Evolutionary conservation across 352 stramenopile species (phyloP), one percentile per base, ranked within the genome.

Genomic region (Pythium phragmiticola): DNA sequence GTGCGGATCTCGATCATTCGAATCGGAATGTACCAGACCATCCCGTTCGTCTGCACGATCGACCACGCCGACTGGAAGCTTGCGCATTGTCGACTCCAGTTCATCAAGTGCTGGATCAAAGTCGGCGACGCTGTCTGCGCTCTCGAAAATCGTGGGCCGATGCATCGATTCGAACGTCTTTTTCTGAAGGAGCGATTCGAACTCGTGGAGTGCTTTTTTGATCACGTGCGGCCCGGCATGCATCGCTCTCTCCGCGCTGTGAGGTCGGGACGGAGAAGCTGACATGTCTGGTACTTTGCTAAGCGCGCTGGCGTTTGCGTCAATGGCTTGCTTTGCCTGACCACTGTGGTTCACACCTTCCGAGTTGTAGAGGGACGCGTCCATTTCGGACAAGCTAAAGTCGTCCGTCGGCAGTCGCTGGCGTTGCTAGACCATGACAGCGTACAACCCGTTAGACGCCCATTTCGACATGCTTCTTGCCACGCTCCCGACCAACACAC

Each of bases 161-260:
- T 64, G 48, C 56, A 69, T 64, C 6, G 66, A 41, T 26, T 73
- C 60, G 23, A 73, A 63, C 37, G 26, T 30, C 2, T 30, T 30
- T 5, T 30, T 30, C 26, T 30, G 34, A 6, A 39, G 49, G 51
- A 69, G 60, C 7, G 66, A 42, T 26, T 73, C 60, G 26, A 73
- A 66, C 37, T 73, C 66, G 45, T 66, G 49, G 17, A 73, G 57
- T 13, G 60, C 66, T 21, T 52, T 57, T 12, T 63, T 65, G 57
- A 73, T 73, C 17, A 66, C 39, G 4, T 30, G 28, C 17, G 66
- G 66, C 1, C 66, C 66, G 28, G 55, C 47, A 8, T 52, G 53
- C 66, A 73, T 68, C 8, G 66, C 66, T 21, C 63, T 68, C 21
- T 65, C 60, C 8, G 66, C 66, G 43, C 60, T 73, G 6, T 49